Percentiles rank a stretch among this genome's conserved stretches.
These are phyloP conservation scores for Malassezia pachydermatis DNA, from an alignment of 1,284 basidiomycete genomes.

Conservation along the genomic window DNA sequence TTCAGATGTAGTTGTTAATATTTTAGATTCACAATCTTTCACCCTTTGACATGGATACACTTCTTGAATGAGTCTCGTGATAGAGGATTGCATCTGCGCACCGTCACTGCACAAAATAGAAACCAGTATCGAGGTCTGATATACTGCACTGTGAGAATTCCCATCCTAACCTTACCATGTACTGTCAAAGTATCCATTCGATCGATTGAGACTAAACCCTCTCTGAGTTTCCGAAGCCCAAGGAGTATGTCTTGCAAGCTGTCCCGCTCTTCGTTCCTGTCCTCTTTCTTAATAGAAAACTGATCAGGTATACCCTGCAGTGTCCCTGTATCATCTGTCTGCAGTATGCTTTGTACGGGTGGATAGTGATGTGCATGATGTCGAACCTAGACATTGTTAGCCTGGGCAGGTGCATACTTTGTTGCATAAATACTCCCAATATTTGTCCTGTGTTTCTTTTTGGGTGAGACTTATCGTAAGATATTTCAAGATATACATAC, in stretches of 20 bases:
- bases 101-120: slow-evolving; percentile 3
- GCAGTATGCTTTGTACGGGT: background rate
- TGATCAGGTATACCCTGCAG: background rate
- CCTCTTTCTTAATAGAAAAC: background rate
- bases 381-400: background rate
- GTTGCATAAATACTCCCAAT: slow-evolving; percentile 4
- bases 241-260: slow-evolving; percentile 6
- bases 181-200: slow-evolving; percentile 7
- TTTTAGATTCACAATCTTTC: too few species aligned
- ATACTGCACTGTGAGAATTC: background rate
- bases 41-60: slow-evolving; percentile 8
- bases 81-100: background rate
- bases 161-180: slow-evolving; percentile 3
- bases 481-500: background rate
- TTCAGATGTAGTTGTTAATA: too few species aligned
- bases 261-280: too few species aligned
- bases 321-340: background rate
- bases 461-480: slow-evolving; percentile 1
- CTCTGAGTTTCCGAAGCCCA: slow-evolving; percentile 11
- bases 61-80: slow-evolving; percentile 3
- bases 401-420: background rate
- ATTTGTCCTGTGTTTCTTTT: slow-evolving; percentile 1
- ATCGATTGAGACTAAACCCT: slow-evolving; percentile 10
- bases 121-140: slow-evolving; percentile 10
- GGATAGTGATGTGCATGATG: background rate